Conservation (phyloP, 495 filamentous ascomycete genomes). For the Neurospora sp. region DNA sequence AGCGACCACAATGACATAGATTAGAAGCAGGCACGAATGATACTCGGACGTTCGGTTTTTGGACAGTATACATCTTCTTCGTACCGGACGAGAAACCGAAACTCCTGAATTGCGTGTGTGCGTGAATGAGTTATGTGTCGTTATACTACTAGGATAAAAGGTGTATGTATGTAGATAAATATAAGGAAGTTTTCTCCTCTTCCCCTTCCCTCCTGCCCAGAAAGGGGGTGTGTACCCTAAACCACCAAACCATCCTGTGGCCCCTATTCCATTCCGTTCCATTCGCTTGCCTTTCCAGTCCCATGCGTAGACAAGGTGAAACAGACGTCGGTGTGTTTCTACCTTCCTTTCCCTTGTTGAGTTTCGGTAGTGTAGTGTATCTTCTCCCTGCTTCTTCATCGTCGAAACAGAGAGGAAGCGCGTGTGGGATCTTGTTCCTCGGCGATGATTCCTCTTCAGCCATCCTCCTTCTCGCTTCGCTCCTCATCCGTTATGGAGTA, state of each 20-base stretch:
- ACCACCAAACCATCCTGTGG: neutral
- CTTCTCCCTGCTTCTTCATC: neutral
- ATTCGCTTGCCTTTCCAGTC: neutral
- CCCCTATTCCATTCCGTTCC: neutral
- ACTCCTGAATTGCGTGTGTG: neutral
- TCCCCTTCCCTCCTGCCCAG: neutral
- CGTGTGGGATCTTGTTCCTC: neutral
- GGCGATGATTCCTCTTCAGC: too few relatives aligned
- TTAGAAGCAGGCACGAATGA: neutral
- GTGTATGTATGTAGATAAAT: conserved; percentile 1
- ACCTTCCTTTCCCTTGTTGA: neutral
- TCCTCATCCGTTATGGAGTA: neutral
- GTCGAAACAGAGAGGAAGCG: neutral
- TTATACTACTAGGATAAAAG: conserved; percentile 1
- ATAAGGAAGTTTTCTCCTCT: neutral
- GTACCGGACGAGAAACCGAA: neutral
- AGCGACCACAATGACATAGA: neutral
- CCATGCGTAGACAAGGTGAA: neutral
- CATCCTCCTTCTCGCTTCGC: too few relatives aligned
- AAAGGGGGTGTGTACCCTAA: neutral
- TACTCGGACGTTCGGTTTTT: neutral
- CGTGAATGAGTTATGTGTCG: neutral
- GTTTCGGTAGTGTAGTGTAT: neutral
- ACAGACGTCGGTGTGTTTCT: neutral
- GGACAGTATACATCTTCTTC: neutral